Base-by-base conservation (phyloP, 2,329 filamentous ascomycete genomes). In the Kalmusia sp. region DNA sequence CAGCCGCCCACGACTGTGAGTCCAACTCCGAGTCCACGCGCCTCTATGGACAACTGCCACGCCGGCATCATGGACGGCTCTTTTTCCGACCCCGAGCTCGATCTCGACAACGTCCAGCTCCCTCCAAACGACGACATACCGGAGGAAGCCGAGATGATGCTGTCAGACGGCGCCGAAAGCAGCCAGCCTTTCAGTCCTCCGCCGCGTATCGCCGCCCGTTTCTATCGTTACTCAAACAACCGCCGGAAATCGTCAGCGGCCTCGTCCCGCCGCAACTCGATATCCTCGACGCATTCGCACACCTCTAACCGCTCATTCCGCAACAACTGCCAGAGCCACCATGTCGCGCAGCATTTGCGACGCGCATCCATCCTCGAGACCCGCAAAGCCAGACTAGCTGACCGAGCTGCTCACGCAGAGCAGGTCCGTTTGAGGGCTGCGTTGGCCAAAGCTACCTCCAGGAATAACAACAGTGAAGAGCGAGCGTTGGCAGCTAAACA, bases 301-400 rank as follows among this genome's bases (percentile, higher is more conserved):
- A 87, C 85, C 47, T 90, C 88, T 2, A 85, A 84, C 60, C 83
- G 82, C 55, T 84, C 76, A 55, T 71, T 81, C 64, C 75, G 79
- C 55, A 76, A 77, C 59, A 79, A 79, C 71, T 83, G 85, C 17
- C 89, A 92, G 76, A 92, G 87, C 79, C 90, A 90, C 70, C 84
- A 91, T 73, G 80, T 92, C 50, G 89, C 90, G 51, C 90, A 92
- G 70, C 90, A 92, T 69, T 80, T 92, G 51, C 90, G 91, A 37
- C 87, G 91, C 48, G 87, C 89, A 43, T 91, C 89, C 14, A 93
- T 93, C 53, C 84, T 93, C 57, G 90, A 93, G 72, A 88, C 89
- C 61, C 87, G 91, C 56, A 92, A 91, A 70, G 90, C 90, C 12
- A 84, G 90, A 17, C 81, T 95, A 15, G 90, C 91, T 49, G 90